These are phyloP conservation scores for Limonium bicolor DNA, from an alignment of 148 eudicot genomes.

Conservation along the genomic window DNA sequence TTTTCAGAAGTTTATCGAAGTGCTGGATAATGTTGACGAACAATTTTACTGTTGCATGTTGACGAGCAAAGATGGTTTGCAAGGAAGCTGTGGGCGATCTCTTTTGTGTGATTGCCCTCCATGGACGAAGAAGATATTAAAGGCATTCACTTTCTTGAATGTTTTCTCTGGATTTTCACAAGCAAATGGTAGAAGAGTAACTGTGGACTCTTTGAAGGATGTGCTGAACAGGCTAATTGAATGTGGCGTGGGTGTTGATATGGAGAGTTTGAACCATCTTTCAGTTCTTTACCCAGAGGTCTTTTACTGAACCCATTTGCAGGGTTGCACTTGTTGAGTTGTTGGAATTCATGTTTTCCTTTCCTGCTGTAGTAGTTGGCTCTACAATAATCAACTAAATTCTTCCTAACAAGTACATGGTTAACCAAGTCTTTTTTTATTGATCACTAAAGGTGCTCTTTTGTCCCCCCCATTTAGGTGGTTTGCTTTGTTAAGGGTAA, in stretches of 20 bases:
- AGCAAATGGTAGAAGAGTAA: conserved; percentile 23
- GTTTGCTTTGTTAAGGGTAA: conserved; percentile 40
- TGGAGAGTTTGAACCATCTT: conserved; percentile 48
- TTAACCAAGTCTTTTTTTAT: too few species aligned
- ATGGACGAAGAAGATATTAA: conserved; percentile 53
- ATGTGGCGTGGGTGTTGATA: conserved; percentile 31
- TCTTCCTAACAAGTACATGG: too few species aligned
- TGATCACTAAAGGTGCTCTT: too few species aligned
- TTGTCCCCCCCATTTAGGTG: conserved; percentile 24
- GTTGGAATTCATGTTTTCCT: background rate
- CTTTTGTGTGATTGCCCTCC: conserved; percentile 53
- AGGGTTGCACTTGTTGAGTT: background rate
- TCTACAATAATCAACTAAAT: too few species aligned
- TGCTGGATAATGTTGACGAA: conserved; percentile 40
- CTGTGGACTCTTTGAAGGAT: conserved; percentile 26
- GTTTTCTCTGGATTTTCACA: conserved; percentile 38
- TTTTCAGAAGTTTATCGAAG: conserved; percentile 20
- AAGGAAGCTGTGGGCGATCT: conserved; percentile 11
- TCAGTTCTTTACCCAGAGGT: conserved; percentile 74
- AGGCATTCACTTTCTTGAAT: conserved; percentile 53
- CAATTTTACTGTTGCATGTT: conserved; percentile 36
- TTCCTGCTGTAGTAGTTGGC: too few species aligned
- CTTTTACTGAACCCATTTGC: conserved; percentile 2
- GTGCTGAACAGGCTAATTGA: conserved; percentile 36
- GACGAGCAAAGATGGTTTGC: conserved; percentile 19